phyloP scores from a whole-genome alignment of 495 filamentous ascomycete genomes.

The Hypoxylon lienhwacheense region DNA sequence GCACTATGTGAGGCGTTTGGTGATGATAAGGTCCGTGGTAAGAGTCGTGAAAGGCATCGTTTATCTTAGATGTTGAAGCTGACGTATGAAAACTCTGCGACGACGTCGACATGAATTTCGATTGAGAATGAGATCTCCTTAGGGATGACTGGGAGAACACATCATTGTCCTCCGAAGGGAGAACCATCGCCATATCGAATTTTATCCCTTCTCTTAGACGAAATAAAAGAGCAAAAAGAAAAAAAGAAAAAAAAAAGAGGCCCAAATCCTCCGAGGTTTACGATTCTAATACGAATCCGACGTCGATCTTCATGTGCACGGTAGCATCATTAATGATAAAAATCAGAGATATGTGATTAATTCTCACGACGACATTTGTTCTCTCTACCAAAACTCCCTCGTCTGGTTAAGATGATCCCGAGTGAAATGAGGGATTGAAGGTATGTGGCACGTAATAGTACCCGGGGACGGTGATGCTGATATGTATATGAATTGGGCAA shows the following conservation, averaged over 20 bases:
- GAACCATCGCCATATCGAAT: conserved; percentile 49
- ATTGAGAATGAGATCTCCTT: conserved; percentile 54
- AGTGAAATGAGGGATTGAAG: conserved; percentile 18
- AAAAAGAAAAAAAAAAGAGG: conserved; percentile 14
- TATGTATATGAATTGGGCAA: too few relatives aligned
- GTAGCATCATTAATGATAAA: conserved; percentile 9
- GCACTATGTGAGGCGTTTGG: conserved; percentile 38
- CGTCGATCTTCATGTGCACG: conserved; percentile 25
- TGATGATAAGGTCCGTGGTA: conserved; percentile 32
- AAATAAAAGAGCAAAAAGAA: conserved; percentile 12
- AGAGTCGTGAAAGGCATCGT: conserved; percentile 40
- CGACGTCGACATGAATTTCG: conserved; percentile 43
- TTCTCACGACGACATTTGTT: neutral
- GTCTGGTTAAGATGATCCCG: conserved; percentile 9
- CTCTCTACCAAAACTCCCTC: conserved; percentile 4
- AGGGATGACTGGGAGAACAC: conserved; percentile 48
- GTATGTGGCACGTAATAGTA: conserved; percentile 5
- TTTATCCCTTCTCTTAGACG: neutral
- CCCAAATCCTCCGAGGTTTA: conserved; percentile 26
- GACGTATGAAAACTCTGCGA: conserved; percentile 45
- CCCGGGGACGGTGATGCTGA: conserved; percentile 15
- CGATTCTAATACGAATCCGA: conserved; percentile 10
- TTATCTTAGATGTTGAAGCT: conserved; percentile 47
- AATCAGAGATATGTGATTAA: too few relatives aligned
- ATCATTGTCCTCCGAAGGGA: conserved; percentile 49